phyloP scores from a whole-genome alignment of 2,329 filamentous ascomycete genomes.

The Venturia oleaginea region DNA sequence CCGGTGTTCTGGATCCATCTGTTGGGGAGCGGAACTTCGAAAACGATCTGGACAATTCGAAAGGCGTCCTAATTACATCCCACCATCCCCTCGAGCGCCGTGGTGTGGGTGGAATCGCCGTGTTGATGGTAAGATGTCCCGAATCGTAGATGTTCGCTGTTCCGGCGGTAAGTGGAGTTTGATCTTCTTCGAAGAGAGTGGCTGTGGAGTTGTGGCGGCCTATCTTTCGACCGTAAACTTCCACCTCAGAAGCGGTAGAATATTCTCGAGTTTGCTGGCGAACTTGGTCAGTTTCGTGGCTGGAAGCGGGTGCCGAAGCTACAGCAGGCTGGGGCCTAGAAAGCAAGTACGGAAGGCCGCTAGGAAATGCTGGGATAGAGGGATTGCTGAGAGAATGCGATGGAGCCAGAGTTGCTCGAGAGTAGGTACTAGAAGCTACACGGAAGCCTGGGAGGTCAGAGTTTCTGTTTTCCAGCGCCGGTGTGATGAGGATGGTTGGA shows the following conservation, averaged over 20 bases:
- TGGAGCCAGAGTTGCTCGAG: slow-evolving; percentile 39
- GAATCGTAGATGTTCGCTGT: background rate
- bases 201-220: slow-evolving; percentile 44
- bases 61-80: slow-evolving; percentile 67
- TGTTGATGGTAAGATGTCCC: slow-evolving; percentile 24
- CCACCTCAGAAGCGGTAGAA: slow-evolving; percentile 40
- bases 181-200: slow-evolving; percentile 65
- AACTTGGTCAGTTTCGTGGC: background rate
- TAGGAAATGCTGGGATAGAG: slow-evolving; percentile 51
- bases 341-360: slow-evolving; percentile 35
- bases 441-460: slow-evolving; percentile 54
- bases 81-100: slow-evolving; percentile 63
- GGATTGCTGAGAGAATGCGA: slow-evolving; percentile 24
- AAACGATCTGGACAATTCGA: slow-evolving; percentile 35
- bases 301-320: background rate
- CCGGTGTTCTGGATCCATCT: slow-evolving; percentile 7
- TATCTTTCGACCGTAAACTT: slow-evolving; percentile 29
- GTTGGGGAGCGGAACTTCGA: slow-evolving; percentile 20
- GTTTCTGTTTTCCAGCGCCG: slow-evolving; percentile 41
- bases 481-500: slow-evolving; percentile 45
- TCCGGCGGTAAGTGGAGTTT: slow-evolving; percentile 23
- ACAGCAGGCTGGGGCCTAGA: background rate
- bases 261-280: slow-evolving; percentile 9
- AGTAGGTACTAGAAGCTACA: slow-evolving; percentile 52
- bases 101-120: slow-evolving; percentile 34